phyloP scores from a whole-genome alignment of 2,329 filamentous ascomycete genomes.

The Cladosporium cucumerinum region DNA sequence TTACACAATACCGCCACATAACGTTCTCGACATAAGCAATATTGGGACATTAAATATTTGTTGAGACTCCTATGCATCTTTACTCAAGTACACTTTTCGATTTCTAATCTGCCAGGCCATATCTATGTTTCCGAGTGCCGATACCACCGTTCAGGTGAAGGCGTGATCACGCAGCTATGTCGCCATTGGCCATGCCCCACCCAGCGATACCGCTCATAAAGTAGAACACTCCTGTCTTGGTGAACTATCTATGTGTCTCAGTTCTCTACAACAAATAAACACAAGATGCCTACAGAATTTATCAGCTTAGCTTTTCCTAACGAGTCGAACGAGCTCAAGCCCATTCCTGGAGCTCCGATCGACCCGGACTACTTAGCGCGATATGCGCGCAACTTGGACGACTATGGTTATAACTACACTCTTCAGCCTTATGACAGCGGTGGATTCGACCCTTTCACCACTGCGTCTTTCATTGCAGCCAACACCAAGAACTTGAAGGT shows the following conservation, averaged over 20 bases:
- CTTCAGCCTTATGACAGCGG: constrained; percentile 58
- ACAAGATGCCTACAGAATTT: constrained; percentile 47
- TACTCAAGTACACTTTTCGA: not conserved
- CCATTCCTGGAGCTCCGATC: constrained; percentile 50
- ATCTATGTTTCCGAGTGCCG: not conserved
- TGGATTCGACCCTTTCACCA: constrained; percentile 56
- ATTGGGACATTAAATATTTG: not conserved
- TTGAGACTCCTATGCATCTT: not conserved
- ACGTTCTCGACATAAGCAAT: not conserved
- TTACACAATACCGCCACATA: not conserved
- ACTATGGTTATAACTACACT: constrained; percentile 61
- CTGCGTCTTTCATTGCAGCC: constrained; percentile 56
- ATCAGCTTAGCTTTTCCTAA: constrained; percentile 59
- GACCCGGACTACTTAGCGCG: constrained; percentile 56
- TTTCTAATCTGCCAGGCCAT: not conserved
- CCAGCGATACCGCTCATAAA: constrained; percentile 1
- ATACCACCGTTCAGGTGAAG: constrained; percentile 5
- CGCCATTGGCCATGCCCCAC: constrained; percentile 16
- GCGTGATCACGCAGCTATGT: constrained; percentile 15
- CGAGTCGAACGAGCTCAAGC: constrained; percentile 54
- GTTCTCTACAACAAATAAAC: not conserved
- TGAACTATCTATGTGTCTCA: not conserved
- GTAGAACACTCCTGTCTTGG: not conserved
- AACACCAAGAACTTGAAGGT: constrained; percentile 59
- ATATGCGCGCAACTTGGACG: constrained; percentile 57